phyloP scores from a whole-genome alignment of 331 rosid species.

The Malus hybrid region DNA sequence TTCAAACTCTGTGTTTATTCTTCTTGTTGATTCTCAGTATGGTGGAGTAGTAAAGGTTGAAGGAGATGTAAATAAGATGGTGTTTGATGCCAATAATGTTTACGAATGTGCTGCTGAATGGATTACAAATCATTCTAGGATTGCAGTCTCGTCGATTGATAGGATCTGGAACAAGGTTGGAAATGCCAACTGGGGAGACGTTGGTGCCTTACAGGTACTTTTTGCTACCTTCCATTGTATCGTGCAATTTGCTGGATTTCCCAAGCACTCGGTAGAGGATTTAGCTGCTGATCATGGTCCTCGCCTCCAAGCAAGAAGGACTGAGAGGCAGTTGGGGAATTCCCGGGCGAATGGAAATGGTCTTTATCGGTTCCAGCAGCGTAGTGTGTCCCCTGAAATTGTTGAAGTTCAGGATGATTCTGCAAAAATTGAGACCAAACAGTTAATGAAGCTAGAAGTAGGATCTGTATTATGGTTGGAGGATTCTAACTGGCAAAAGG shows the following conservation, averaged over 20 bases:
- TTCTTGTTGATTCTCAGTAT: slow-evolving; percentile 79
- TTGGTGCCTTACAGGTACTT: slow-evolving; percentile 77
- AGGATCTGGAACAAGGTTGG: slow-evolving; percentile 96
- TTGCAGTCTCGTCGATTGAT: slow-evolving; percentile 84
- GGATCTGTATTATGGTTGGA: slow-evolving; percentile 80
- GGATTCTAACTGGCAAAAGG: slow-evolving; percentile 79
- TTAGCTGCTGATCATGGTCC: slow-evolving; percentile 96
- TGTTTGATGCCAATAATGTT: slow-evolving; percentile 68
- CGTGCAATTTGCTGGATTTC: slow-evolving; percentile 73
- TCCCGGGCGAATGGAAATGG: slow-evolving; percentile 65
- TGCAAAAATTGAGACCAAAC: slow-evolving; percentile 50
- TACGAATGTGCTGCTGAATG: slow-evolving; percentile 94
- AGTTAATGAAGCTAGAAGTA: slow-evolving; percentile 70
- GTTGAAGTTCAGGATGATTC: slow-evolving; percentile 88
- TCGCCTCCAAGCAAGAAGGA: slow-evolving; percentile 87
- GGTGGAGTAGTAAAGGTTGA: slow-evolving; percentile 96
- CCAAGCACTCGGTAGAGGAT: slow-evolving; percentile 86
- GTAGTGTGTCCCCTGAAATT: slow-evolving; percentile 76
- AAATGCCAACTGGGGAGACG: slow-evolving; percentile 93
- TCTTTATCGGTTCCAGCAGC: slow-evolving; percentile 58
- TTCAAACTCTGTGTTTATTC: slow-evolving; percentile 63
- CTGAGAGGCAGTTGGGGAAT: slow-evolving; percentile 78
- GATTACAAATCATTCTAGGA: slow-evolving; percentile 67
- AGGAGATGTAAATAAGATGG: slow-evolving; percentile 85
- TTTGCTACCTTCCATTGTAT: slow-evolving; percentile 91